These are phyloP conservation scores for Dactylellina leptospora DNA, from an alignment of 2,329 filamentous ascomycete genomes.

Conservation along the genomic window DNA sequence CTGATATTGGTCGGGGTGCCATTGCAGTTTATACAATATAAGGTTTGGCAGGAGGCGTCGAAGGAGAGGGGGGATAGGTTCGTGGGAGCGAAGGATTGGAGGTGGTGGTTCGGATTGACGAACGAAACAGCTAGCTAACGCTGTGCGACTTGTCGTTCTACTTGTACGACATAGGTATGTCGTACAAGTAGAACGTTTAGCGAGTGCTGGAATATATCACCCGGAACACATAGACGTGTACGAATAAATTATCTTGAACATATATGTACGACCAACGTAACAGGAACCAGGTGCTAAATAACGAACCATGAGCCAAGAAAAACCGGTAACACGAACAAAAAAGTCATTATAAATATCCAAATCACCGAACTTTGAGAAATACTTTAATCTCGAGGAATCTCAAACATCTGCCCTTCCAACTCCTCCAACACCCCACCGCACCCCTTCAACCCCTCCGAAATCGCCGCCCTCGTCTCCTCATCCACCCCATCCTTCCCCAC, in stretches of 20 bases:
- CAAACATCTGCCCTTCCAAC: slow-evolving; percentile 65
- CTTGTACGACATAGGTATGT: too few relatives aligned
- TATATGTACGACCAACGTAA: too few relatives aligned
- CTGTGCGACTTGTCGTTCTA: too few relatives aligned
- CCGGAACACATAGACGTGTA: too few relatives aligned
- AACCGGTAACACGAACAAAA: background rate
- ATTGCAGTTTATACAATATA: slow-evolving; percentile 18
- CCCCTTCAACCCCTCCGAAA: slow-evolving; percentile 67
- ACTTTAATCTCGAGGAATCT: slow-evolving; percentile 53
- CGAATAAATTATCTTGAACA: too few relatives aligned
- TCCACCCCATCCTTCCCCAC: slow-evolving; percentile 70
- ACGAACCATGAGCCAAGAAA: too few relatives aligned
- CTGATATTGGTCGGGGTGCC: slow-evolving; percentile 2
- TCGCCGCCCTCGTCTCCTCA: slow-evolving; percentile 66
- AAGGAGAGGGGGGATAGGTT: slow-evolving; percentile 27
- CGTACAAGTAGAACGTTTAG: too few relatives aligned
- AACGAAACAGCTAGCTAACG: background rate
- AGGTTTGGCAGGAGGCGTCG: slow-evolving; percentile 18
- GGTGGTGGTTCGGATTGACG: background rate
- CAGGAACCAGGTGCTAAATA: too few relatives aligned
- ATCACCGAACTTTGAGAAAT: background rate
- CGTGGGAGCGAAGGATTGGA: slow-evolving; percentile 12
- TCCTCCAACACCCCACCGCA: slow-evolving; percentile 66
- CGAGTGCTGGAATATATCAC: too few relatives aligned
- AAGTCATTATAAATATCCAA: background rate